Percentiles rank a stretch among this genome's conserved stretches.
phyloP scores from a whole-genome alignment of 257 asterid species.

The Solanum dulcamara region DNA sequence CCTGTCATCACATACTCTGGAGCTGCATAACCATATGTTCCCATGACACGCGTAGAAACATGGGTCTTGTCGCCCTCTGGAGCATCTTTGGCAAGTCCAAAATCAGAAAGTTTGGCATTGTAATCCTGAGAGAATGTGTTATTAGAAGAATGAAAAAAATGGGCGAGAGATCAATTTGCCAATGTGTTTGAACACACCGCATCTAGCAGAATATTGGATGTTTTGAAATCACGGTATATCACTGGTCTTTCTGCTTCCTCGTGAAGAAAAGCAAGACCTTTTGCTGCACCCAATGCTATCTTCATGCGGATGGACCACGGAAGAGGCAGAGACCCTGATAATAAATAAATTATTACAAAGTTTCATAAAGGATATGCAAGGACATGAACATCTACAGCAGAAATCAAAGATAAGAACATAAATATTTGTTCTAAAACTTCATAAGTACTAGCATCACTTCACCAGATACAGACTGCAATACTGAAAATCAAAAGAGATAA shows the following conservation, averaged over 20 bases:
- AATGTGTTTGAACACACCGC: conserved; percentile 45
- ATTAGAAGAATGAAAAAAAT: conserved; percentile 7
- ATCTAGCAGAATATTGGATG: conserved; percentile 85
- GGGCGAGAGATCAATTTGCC: neutral
- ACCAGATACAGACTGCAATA: neutral
- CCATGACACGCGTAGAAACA: conserved; percentile 98
- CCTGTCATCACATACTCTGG: conserved; percentile 99
- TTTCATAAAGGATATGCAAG: neutral
- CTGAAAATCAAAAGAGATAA: neutral
- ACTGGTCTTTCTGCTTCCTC: conserved; percentile 95
- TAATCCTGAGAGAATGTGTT: conserved; percentile 47
- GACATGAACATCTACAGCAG: neutral
- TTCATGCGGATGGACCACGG: conserved; percentile 98
- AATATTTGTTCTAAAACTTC: neutral
- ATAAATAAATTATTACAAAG: neutral
- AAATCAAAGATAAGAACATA: neutral
- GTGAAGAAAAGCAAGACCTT: conserved; percentile 90
- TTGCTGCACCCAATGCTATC: conserved; percentile 94
- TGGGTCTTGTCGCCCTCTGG: conserved; percentile 97
- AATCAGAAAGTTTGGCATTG: conserved; percentile 92
- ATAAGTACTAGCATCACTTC: neutral
- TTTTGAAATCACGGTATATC: conserved; percentile 92
- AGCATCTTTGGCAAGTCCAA: conserved; percentile 97
- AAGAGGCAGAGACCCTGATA: conserved; percentile 85
- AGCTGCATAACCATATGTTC: conserved; percentile 96